Conservation (phyloP, 768 basidiomycete species). For the Collybia mongolica region DNA sequence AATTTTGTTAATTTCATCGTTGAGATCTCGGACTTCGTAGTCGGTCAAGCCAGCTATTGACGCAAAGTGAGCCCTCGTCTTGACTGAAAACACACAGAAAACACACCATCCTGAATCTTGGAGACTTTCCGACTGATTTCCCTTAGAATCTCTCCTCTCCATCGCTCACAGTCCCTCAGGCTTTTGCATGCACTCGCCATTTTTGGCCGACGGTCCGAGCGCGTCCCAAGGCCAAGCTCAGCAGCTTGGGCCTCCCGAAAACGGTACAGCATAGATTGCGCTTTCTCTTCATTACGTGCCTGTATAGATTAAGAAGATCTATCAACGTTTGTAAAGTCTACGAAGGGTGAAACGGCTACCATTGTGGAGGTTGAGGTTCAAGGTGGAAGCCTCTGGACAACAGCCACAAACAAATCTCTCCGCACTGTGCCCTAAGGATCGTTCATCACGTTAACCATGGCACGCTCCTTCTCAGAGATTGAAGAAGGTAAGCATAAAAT, state of each 20-base stretch:
- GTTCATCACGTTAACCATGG: conserved; percentile 17
- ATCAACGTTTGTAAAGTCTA: neutral
- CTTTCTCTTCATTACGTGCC: conserved; percentile 99
- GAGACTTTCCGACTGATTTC: conserved; percentile 97
- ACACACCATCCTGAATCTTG: conserved; percentile 93
- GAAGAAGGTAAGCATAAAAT: conserved; percentile 31
- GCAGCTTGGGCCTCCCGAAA: conserved; percentile 97
- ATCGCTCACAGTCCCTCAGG: conserved; percentile 89
- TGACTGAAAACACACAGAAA: conserved; percentile 61
- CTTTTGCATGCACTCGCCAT: conserved; percentile 94
- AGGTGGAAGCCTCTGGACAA: conserved; percentile 14
- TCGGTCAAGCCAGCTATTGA: conserved; percentile 82
- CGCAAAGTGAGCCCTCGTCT: neutral
- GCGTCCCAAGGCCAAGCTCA: conserved; percentile 88
- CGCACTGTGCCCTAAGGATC: conserved; percentile 2
- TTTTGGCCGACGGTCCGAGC: conserved; percentile 81
- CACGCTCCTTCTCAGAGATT: conserved; percentile 22
- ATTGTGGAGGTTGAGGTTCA: conserved; percentile 11
- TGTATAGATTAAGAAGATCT: conserved; percentile 21
- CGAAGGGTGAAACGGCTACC: conserved; percentile 5
- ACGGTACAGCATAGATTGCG: conserved; percentile 63
- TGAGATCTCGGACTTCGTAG: conserved; percentile 94
- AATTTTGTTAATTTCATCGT: conserved; percentile 96
- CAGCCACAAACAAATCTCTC: conserved; percentile 14
- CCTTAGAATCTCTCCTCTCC: conserved; percentile 92